A percentile compares a stretch with the other conserved stretches of the same genome.
Conservation (phyloP, 2,329 filamentous ascomycete species). For the Pseudodiploospora longispora region DNA sequence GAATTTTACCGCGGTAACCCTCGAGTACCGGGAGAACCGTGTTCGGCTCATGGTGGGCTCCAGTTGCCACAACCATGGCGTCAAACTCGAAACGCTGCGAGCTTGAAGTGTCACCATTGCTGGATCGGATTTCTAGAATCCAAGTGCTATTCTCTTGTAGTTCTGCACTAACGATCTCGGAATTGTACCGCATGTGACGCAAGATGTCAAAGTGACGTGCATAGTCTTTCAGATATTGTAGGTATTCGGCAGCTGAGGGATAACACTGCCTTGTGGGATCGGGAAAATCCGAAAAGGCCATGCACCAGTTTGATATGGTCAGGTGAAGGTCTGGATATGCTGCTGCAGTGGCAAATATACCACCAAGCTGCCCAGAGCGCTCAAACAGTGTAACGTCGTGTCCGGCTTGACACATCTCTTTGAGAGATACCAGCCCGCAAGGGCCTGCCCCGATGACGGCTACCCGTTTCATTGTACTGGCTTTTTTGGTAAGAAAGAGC, state of each 20-base stretch:
- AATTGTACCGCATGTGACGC: background rate
- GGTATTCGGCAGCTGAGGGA: background rate
- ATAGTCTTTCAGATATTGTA: background rate
- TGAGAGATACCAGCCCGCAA: background rate
- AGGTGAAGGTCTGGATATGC: slow-evolving; percentile 1
- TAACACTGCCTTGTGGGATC: background rate
- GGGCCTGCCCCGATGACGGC: slow-evolving; percentile 3
- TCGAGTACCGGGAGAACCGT: background rate
- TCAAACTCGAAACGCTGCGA: background rate
- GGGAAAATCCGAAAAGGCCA: slow-evolving; percentile 1
- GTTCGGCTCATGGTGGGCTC: background rate
- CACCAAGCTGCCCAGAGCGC: background rate
- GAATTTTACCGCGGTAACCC: background rate
- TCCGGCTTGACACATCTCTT: background rate
- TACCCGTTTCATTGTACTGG: background rate
- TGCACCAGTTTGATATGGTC: slow-evolving; percentile 1
- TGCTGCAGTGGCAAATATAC: background rate
- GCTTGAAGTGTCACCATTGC: background rate
- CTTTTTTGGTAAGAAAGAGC: too few relatives aligned
- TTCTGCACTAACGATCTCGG: background rate
- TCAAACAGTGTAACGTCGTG: background rate
- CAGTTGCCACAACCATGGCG: background rate
- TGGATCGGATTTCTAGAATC: background rate
- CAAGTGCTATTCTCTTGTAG: background rate
- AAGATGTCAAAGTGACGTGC: background rate